Conservation (phyloP, 495 filamentous ascomycete species). For the Neurospora cerealis region DNA sequence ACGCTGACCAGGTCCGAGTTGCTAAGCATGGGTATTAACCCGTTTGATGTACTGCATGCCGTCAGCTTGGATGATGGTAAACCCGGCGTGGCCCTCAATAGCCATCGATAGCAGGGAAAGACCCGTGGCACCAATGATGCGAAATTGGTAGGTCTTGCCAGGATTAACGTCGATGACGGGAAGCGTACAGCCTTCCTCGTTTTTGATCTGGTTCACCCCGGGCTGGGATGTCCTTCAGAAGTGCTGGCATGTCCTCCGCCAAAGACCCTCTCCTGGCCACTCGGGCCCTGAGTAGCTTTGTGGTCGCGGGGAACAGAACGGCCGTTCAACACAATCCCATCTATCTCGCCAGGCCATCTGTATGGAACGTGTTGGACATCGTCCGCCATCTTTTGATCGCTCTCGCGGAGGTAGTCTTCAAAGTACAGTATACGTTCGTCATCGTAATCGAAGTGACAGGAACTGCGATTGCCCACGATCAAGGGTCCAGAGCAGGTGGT, state of each 20-base stretch:
- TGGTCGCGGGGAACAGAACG: constrained; percentile 21
- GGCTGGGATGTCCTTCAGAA: background rate
- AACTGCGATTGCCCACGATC: constrained; percentile 40
- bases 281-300: constrained; percentile 12
- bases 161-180: constrained; percentile 45
- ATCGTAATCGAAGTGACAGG: constrained; percentile 41
- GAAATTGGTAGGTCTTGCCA: constrained; percentile 46
- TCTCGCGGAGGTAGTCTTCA: constrained; percentile 40
- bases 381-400: constrained; percentile 31
- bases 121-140: constrained; percentile 44
- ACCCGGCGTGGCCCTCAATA: constrained; percentile 39
- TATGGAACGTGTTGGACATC: constrained; percentile 29
- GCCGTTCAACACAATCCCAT: constrained; percentile 43
- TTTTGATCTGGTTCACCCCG: constrained; percentile 8
- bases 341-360: constrained; percentile 37
- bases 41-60: constrained; percentile 46
- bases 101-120: constrained; percentile 40
- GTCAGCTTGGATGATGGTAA: constrained; percentile 47
- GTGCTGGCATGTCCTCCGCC: constrained; percentile 7
- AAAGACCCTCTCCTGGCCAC: constrained; percentile 20
- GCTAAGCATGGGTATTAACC: constrained; percentile 35
- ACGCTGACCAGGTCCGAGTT: constrained; percentile 46
- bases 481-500: constrained; percentile 42
- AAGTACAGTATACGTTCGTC: constrained; percentile 45
- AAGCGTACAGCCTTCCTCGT: constrained; percentile 31